These are phyloP conservation scores for Cryptococcus amylolentus DNA, from an alignment of 1,284 basidiomycete species.

Conservation along the genomic window DNA sequence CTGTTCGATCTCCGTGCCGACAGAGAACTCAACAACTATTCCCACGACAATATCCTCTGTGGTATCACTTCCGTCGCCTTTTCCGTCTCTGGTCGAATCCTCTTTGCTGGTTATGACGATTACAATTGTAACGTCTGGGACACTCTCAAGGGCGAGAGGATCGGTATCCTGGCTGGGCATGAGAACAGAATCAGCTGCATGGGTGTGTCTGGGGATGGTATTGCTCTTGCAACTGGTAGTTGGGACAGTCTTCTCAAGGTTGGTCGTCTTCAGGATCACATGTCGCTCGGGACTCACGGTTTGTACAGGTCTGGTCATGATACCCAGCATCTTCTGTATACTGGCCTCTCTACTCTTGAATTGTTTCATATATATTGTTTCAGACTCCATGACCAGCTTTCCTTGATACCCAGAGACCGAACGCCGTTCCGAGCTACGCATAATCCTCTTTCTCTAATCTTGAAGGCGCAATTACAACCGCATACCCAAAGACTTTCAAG, in stretches of 20 bases:
- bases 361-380: neutral
- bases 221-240: constrained; percentile 95
- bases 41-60: constrained; percentile 96
- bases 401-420: no score
- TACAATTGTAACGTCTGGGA: constrained; percentile 99
- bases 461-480: no score
- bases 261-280: constrained; percentile 38
- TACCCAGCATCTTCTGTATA: neutral
- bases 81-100: constrained; percentile 91
- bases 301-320: constrained; percentile 2
- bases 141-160: constrained; percentile 94
- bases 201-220: constrained; percentile 91
- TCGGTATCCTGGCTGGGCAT: constrained; percentile 93
- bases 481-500: no score
- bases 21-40: constrained; percentile 92
- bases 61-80: constrained; percentile 98
- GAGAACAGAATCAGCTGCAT: constrained; percentile 97
- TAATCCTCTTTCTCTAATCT: no score
- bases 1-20: constrained; percentile 97
- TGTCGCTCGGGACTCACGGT: neutral
- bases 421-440: no score
- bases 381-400: no score
- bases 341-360: neutral
- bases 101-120: constrained; percentile 98
- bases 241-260: constrained; percentile 98